Evolutionary conservation across 2,329 filamentous ascomycete genomes (phyloP), one percentile per base, ranked within the genome.

Genomic region (Fonsecaea monophora): DNA sequence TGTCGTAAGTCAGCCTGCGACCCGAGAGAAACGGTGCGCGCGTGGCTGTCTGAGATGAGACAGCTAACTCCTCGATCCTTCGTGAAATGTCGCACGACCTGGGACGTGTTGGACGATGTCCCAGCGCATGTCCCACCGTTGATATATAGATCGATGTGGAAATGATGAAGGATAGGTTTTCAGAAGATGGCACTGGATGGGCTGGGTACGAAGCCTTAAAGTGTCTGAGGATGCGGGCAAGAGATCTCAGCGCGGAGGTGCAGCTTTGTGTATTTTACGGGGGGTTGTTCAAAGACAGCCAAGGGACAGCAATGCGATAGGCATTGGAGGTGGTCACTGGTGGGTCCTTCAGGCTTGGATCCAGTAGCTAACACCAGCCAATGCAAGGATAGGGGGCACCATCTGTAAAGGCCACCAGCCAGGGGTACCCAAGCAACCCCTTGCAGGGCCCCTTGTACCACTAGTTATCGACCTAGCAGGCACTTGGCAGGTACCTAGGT

Each of bases 11-110:
- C 25, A 25, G 55, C 40, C 34, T 57, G 38, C 35, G 30, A 54
- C 35, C 34, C 35, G 50, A 54, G 50, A 18, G 37, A 48, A n/a
- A 30, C 42, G 38, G 48, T 62, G 55, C 60, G 65, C 55, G 65
- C 48, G 60, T 60, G 21, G 48, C 18, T 55, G 62, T 63, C 55
- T 70, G 65, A 70, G 68, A 70, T 70, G 65, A 70, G 68, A 70
- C 68, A 64, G 38, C 65, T 68, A 68, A 40, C 48, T 58, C 59
- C 58, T 45, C 59, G 60, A 42, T 54, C 40, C n/a, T 21, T 48
- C 35, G 42, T 30, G 56, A 61, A 48, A 40, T 62, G 68, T 70
- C 68, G 66, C 68, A 70, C 68, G 68, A 70, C 66, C 62, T 38
- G 60, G 60, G 34, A 42, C 59, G 40, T 63, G 60, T 58, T 30